Conservation (phyloP, 2,329 filamentous ascomycete species). For the Fusarium marasasianum region DNA sequence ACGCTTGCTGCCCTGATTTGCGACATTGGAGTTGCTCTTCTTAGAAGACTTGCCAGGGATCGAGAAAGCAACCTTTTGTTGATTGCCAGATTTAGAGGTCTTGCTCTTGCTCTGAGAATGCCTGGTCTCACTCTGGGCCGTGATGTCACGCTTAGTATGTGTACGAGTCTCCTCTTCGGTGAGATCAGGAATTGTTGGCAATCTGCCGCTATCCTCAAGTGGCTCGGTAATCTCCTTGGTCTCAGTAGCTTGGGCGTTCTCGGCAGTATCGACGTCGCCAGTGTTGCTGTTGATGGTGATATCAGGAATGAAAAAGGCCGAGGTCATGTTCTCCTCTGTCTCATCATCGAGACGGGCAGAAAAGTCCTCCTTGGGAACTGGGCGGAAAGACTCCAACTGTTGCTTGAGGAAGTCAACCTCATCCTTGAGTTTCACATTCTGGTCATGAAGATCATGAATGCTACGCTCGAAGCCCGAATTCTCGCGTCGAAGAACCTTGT, state of each 20-base stretch:
- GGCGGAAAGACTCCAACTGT: slow-evolving; percentile 55
- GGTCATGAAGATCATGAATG: slow-evolving; percentile 56
- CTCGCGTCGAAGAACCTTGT: slow-evolving; percentile 59
- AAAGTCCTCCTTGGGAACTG: slow-evolving; percentile 50
- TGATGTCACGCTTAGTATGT: slow-evolving; percentile 44
- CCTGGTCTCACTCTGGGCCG: slow-evolving; percentile 42
- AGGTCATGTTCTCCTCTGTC: slow-evolving; percentile 65
- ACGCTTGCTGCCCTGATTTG: slow-evolving; percentile 56
- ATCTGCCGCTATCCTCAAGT: slow-evolving; percentile 46
- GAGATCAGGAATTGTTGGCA: slow-evolving; percentile 42
- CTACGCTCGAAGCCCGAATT: slow-evolving; percentile 60
- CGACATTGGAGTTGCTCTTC: slow-evolving; percentile 46
- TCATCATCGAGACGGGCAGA: slow-evolving; percentile 49
- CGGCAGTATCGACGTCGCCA: slow-evolving; percentile 27
- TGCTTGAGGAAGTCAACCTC: slow-evolving; percentile 57
- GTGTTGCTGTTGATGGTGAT: slow-evolving; percentile 61
- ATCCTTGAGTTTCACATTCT: slow-evolving; percentile 59
- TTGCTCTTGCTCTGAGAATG: slow-evolving; percentile 44
- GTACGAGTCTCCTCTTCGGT: slow-evolving; percentile 43
- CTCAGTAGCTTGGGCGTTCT: slow-evolving; percentile 47
- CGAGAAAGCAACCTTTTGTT: slow-evolving; percentile 55
- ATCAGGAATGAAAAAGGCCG: slow-evolving; percentile 67
- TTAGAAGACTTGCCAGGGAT: slow-evolving; percentile 50
- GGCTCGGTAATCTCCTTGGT: slow-evolving; percentile 47
- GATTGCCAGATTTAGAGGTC: slow-evolving; percentile 36